Conservation (phyloP, 129 eudicot species). For the Erigeron canadensis region DNA sequence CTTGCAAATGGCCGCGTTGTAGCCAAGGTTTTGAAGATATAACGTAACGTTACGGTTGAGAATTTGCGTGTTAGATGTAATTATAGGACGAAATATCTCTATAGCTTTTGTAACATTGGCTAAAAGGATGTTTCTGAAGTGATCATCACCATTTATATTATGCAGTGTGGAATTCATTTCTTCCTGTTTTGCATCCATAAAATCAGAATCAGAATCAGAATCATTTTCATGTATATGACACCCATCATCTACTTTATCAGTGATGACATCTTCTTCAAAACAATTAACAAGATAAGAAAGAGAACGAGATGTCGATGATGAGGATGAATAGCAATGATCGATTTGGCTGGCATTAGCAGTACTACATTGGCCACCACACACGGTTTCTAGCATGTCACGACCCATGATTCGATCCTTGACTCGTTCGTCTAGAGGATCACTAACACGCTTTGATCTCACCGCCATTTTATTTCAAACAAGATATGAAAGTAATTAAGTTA, state of each 20-base stretch:
- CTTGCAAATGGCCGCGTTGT: slow-evolving; percentile 83
- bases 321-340: slow-evolving; percentile 18
- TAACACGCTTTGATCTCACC: slow-evolving; percentile 49
- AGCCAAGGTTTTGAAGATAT: slow-evolving; percentile 49
- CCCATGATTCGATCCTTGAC: slow-evolving; percentile 61
- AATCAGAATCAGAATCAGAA: slow-evolving; percentile 31
- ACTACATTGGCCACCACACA: slow-evolving; percentile 60
- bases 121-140: slow-evolving; percentile 37
- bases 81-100: slow-evolving; percentile 31
- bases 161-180: slow-evolving; percentile 17
- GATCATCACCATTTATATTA: slow-evolving; percentile 39
- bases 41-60: slow-evolving; percentile 58
- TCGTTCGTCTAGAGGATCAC: slow-evolving; percentile 61
- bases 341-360: slow-evolving; percentile 36
- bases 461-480: slow-evolving; percentile 36
- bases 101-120: slow-evolving; percentile 43
- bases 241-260: slow-evolving; percentile 15
- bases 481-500: slow-evolving; percentile 4
- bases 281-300: slow-evolving; percentile 64
- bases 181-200: slow-evolving; percentile 16
- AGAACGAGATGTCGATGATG: slow-evolving; percentile 34
- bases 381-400: slow-evolving; percentile 17
- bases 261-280: slow-evolving; percentile 16
- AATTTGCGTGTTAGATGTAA: slow-evolving; percentile 27
- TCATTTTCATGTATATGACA: slow-evolving; percentile 2